phyloP scores from a whole-genome alignment of 306 rosid species.

The Leucaena leucocephala region DNA sequence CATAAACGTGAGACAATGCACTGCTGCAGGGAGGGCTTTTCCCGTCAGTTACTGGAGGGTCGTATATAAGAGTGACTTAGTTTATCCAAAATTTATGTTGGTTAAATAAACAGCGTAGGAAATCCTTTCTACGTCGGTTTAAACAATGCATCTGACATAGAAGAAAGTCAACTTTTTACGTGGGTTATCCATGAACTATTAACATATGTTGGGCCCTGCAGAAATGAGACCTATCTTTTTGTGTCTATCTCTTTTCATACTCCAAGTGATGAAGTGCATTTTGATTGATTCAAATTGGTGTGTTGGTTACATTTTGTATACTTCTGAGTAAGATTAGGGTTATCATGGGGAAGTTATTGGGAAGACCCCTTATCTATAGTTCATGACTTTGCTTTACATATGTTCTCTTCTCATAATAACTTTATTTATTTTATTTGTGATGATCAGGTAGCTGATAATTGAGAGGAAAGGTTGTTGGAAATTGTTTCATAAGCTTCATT shows the following conservation, averaged over 20 bases:
- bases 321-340: background rate
- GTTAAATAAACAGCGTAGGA: background rate
- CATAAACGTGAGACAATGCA: background rate
- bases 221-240: background rate
- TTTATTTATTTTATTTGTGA: background rate
- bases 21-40: too few relatives aligned
- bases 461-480: conserved; percentile 28
- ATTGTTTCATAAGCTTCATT: conserved; percentile 16
- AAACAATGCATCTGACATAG: too few relatives aligned
- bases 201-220: background rate
- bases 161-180: too few relatives aligned
- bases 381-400: background rate
- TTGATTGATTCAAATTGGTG: background rate
- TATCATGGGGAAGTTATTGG: background rate
- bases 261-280: background rate
- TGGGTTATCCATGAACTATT: too few relatives aligned
- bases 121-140: too few relatives aligned
- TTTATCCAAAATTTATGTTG: background rate
- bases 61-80: background rate
- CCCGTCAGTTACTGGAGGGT: too few relatives aligned
- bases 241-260: background rate
- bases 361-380: background rate
- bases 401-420: background rate
- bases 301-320: background rate
- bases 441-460: conserved; percentile 36